Conservation (phyloP, 2,329 filamentous ascomycete genomes). For the Alternaria brassicae region DNA sequence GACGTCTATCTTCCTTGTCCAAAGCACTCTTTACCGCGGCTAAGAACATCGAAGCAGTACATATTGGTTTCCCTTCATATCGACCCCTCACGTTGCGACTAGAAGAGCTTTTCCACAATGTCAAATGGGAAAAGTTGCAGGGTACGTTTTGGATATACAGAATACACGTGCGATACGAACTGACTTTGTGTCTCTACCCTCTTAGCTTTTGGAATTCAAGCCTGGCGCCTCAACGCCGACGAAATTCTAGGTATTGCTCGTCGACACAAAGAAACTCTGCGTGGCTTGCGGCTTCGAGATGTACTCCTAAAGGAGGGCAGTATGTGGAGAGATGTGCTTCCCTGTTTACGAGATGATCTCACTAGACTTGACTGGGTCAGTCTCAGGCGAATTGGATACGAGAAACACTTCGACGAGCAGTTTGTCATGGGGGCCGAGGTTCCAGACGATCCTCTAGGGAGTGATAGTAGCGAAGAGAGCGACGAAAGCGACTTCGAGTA, state of each 20-base stretch:
- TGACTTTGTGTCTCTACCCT: neutral
- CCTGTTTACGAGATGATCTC: constrained; percentile 64
- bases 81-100: constrained; percentile 64
- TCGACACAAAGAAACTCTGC: constrained; percentile 63
- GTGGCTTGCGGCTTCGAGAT: constrained; percentile 65
- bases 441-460: constrained; percentile 55
- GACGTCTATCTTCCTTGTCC: constrained; percentile 64
- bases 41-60: constrained; percentile 66
- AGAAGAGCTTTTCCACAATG: constrained; percentile 68
- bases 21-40: constrained; percentile 65
- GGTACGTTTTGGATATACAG: neutral
- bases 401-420: constrained; percentile 60
- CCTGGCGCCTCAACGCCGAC: constrained; percentile 66
- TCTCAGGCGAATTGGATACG: constrained; percentile 68
- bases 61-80: constrained; percentile 68
- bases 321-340: constrained; percentile 67
- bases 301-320: constrained; percentile 67
- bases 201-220: constrained; percentile 67
- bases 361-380: constrained; percentile 67
- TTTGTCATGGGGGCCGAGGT: constrained; percentile 57
- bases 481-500: constrained; percentile 47
- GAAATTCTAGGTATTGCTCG: constrained; percentile 66
- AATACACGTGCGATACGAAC: neutral
- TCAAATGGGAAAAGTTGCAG: constrained; percentile 66
- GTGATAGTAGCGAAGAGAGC: constrained; percentile 53